Evolutionary conservation across 202 grass and related monocot genomes (phyloP), one percentile per base, ranked within the genome.

Genomic region (Setaria viridis): DNA sequence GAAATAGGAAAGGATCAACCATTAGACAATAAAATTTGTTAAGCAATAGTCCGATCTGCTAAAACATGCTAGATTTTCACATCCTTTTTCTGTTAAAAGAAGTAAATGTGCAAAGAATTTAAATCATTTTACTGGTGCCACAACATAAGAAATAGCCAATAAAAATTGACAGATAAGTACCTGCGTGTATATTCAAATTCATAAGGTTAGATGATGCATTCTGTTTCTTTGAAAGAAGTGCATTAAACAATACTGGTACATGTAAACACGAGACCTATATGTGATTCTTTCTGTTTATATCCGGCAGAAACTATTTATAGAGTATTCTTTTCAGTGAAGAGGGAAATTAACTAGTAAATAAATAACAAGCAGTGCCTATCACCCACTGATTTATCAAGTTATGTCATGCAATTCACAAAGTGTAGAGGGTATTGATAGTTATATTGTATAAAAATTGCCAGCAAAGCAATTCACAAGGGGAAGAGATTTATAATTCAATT

Each of bases 381-480:
- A 5, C 64, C 35, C 71, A 84, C 34, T 80, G 72, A 84, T 87
- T 51, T 55, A 76, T 76, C 64, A 87, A 80, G 71, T 50, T 53
- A 70, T 65, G 45, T 56, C 25, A 77, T 33, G 14, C 34, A 82
- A 78, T 72, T 78, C 30, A 66, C 14, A 49, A 10, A 72, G 33
- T 48, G 42, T 35, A 47, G 37, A 67, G 10, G 50, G 67, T 50
- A 81, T 69, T 41, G 39, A 68, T 62, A 67, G 43, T 46, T 46
- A 46, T 10, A 46, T 46, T 46, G 6, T 46, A 46, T 46, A 46
- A 46, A 46, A 46, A 46, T 10, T 46, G 43, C 7, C 43, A 46
- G 43, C 8, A 41, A 41, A 41, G 39, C 5, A 41, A 41, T 41
- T 41, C 39, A 41, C 39, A 41, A 41, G 39, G 39, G 5, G 39